Base-by-base conservation (phyloP, 1,139 yeast genomes). In the Geotrichum bryndzae region DNA sequence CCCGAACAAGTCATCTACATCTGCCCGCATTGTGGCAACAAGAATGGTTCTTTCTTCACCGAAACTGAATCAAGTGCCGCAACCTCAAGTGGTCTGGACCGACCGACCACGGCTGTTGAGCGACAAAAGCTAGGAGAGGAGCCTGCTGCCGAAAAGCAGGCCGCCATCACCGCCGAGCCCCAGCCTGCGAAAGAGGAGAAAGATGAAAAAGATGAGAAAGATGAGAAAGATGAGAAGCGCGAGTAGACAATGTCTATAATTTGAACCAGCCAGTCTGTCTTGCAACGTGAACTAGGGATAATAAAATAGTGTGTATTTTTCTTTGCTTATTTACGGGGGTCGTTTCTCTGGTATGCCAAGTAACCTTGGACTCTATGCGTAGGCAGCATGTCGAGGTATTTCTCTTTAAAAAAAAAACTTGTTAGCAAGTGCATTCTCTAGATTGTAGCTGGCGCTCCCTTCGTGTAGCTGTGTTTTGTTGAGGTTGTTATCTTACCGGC, bases 341-440 rank as follows among this genome's bases (percentile, higher is more conserved):
- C 96, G 77, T 87, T 88, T 82, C 88, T 86, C 77, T 88, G 95
- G 79, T 88, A 88, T 25, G 90, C 92, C 74, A 86, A 78, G 76
- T 81, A 88, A 55, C 96, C 96, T 69, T 84, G 81, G 65, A 86
- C 80, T 68, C 85, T 83, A 69, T 86, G 82, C 58, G 80, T 76
- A 66, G 90, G 92, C 65, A 88, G 79, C 88, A 88, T 81, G 70
- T 86, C 88, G 80, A 88, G 78, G 76, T 88, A 88, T 74, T 87
- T 85, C 76, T 88, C 77, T 70, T 56, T 18, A 45, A 15, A 41
- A 41, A 41, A 54, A 50, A 31, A 54, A 23, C 46, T 11, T 52
- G 51, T 33, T 35, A 33, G 31, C 33, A 57, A n/a, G 18, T 23
- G 10, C 23, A 1, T 27, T 27, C n/a, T 29, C n/a, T 52, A 18